A percentile compares a stretch with the other conserved stretches of the same genome.
These are phyloP conservation scores for Chamaecyparis obtusa DNA, from an alignment of 75 land plant genomes.

Conservation along the genomic window DNA sequence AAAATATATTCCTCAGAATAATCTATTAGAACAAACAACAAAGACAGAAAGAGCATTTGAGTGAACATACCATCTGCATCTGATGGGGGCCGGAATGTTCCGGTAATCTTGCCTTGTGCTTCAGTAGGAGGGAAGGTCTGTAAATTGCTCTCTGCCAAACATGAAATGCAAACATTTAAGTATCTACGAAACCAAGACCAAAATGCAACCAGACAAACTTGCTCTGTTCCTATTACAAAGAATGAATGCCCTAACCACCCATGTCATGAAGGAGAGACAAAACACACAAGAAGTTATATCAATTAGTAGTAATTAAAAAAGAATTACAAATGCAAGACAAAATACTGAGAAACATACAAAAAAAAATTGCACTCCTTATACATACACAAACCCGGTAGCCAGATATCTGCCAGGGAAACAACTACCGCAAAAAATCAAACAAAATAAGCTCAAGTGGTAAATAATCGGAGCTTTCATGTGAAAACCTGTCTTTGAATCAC, in stretches of 20 bases:
- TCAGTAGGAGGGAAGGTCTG: conserved; percentile 84
- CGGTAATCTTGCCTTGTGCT: conserved; percentile 83
- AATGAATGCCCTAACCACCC: background rate
- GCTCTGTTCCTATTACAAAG: background rate
- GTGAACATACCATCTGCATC: conserved; percentile 89
- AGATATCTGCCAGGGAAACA: background rate
- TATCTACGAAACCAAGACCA: background rate
- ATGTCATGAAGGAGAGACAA: background rate
- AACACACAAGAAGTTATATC: background rate
- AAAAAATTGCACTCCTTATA: no score
- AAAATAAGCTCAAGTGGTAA: no score
- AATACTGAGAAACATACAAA: background rate
- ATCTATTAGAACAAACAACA: background rate
- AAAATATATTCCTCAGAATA: background rate
- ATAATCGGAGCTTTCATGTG: no score
- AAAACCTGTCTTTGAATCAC: no score
- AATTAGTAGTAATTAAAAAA: no score
- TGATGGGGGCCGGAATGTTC: conserved; percentile 69
- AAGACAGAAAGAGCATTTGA: background rate
- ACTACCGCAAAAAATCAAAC: no score
- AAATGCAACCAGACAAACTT: background rate
- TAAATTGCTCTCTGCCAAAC: conserved; percentile 70
- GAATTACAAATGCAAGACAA: background rate
- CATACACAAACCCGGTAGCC: background rate
- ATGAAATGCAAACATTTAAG: background rate